Percentiles rank a stretch among this genome's conserved stretches.
These are phyloP conservation scores for Serendipita vermifera DNA, from an alignment of 768 basidiomycete species.

Conservation along the genomic window DNA sequence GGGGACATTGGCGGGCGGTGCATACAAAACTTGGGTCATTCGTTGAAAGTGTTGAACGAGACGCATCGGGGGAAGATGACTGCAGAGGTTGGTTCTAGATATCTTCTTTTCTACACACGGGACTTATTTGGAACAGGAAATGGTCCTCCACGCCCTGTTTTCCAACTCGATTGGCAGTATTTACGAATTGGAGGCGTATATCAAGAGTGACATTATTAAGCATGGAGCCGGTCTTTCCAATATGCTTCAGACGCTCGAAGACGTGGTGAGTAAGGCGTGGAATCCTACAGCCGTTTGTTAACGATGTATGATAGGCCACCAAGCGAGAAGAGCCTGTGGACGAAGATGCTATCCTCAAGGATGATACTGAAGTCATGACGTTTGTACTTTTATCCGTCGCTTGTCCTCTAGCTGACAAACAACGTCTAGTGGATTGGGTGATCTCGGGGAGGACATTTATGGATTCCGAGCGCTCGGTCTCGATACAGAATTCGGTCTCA, in stretches of 20 bases:
- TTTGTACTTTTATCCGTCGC: conserved; percentile 22
- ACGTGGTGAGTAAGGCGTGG: conserved; percentile 47
- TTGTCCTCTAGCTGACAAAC: conserved; percentile 2
- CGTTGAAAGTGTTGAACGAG: conserved; percentile 69
- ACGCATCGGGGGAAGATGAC: conserved; percentile 71
- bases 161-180: conserved; percentile 74
- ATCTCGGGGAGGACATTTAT: conserved; percentile 69
- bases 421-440: neutral
- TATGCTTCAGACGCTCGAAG: conserved; percentile 77
- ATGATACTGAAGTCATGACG: conserved; percentile 56
- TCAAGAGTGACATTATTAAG: conserved; percentile 77
- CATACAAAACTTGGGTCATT: conserved; percentile 72
- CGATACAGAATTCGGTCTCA: conserved; percentile 69
- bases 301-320: no score
- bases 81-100: conserved; percentile 48
- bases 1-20: conserved; percentile 69
- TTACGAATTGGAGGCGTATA: conserved; percentile 71
- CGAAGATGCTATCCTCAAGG: conserved; percentile 52
- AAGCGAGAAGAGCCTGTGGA: conserved; percentile 33
- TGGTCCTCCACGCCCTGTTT: conserved; percentile 79
- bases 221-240: conserved; percentile 66
- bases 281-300: conserved; percentile 22
- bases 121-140: conserved; percentile 49
- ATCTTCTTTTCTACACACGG: conserved; percentile 2
- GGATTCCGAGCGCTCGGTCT: conserved; percentile 81